phyloP scores from a whole-genome alignment of 2,329 filamentous ascomycete species.

The Diplodia sapinea region DNA sequence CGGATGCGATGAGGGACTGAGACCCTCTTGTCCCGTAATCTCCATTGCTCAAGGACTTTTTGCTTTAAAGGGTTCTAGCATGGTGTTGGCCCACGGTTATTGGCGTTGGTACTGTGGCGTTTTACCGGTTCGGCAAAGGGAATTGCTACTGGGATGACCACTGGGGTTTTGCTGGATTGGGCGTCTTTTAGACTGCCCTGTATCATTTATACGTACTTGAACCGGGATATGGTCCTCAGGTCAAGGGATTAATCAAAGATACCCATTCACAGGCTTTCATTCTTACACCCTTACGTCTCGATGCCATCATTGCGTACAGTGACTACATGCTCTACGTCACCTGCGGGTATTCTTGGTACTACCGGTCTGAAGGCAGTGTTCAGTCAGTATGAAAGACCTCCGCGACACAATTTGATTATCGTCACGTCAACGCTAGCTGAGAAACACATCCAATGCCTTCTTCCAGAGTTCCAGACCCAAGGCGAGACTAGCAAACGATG shows the following conservation, averaged over 20 bases:
- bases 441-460: no score
- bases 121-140: background rate
- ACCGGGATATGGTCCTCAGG: constrained; percentile 5
- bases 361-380: no score
- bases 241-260: constrained; percentile 29
- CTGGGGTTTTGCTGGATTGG: constrained; percentile 3
- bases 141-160: background rate
- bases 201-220: constrained; percentile 14
- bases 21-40: background rate
- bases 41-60: background rate
- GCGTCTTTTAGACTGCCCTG: constrained; percentile 1
- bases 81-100: constrained; percentile 11
- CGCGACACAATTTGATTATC: no score
- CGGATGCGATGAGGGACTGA: constrained; percentile 42
- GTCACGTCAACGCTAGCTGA: no score
- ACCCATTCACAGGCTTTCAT: constrained; percentile 12
- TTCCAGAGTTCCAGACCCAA: no score
- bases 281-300: background rate
- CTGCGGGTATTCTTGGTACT: no score
- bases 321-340: no score
- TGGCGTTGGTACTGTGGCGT: background rate
- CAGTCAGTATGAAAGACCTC: no score
- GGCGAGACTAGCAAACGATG: background rate
- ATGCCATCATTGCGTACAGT: no score
- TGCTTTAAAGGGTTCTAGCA: constrained; percentile 6